A percentile compares a stretch with the other conserved stretches of the same genome.
Conservation (phyloP, 345 rosid species). For the Garcia nutans region DNA sequence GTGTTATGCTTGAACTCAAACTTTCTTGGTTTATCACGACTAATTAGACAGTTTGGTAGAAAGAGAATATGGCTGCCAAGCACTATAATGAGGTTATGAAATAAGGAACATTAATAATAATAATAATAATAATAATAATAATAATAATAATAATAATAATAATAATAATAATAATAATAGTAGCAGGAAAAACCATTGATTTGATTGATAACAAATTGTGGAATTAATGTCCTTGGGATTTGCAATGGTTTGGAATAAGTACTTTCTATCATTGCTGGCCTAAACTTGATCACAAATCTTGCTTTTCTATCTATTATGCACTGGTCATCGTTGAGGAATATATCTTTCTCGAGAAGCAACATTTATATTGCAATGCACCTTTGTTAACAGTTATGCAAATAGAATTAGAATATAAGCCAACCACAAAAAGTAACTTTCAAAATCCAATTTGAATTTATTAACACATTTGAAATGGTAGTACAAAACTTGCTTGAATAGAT, state of each 20-base stretch:
- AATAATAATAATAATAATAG: not conserved
- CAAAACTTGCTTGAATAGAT: no score
- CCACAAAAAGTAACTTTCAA: no score
- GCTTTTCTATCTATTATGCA: not conserved
- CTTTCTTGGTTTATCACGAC: not conserved
- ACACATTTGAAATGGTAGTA: no score
- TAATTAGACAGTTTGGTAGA: not conserved
- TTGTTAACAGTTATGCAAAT: not conserved
- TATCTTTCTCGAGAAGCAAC: not conserved
- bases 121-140: not conserved
- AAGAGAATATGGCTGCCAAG: not conserved
- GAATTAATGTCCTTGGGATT: not conserved
- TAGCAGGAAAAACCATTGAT: not conserved
- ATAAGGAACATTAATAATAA: not conserved
- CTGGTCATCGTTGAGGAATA: not conserved
- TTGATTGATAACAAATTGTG: constrained; percentile 10
- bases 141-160: not conserved
- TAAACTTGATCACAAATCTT: not conserved
- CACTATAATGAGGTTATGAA: constrained; percentile 23
- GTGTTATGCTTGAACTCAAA: not conserved
- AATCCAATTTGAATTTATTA: no score
- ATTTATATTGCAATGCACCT: not conserved
- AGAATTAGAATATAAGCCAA: not conserved
- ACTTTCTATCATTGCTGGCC: constrained; percentile 1
- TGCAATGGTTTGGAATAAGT: not conserved